A percentile compares a stretch with the other conserved stretches of the same genome.
Evolutionary conservation across 192 early-diverging fungal genomes (phyloP).

Genomic region (Rhizoclosmatium globosum): DNA sequence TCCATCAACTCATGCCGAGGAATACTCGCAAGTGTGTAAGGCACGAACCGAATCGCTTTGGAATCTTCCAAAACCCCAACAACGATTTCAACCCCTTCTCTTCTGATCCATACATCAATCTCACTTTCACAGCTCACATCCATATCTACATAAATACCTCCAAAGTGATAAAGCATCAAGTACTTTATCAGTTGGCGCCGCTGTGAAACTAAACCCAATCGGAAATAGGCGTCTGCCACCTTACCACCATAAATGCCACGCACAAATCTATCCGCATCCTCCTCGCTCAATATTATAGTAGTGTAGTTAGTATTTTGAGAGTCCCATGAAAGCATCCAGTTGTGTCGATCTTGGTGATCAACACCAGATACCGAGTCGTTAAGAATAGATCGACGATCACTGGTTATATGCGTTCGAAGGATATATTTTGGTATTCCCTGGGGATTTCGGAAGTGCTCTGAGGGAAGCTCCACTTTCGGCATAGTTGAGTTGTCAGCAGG

Average conservation of each 20-base stretch:
- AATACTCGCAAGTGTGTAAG: too few relatives aligned
- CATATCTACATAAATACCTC: constrained; percentile 17
- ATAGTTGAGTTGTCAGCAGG: too few relatives aligned
- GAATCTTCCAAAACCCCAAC: background rate
- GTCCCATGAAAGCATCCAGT: background rate
- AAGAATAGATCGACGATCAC: background rate
- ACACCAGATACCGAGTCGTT: background rate
- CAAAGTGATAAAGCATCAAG: constrained; percentile 21
- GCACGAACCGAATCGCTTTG: too few relatives aligned
- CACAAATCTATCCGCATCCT: constrained; percentile 7
- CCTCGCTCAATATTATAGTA: background rate
- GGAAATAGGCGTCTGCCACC: background rate
- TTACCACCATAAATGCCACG: background rate
- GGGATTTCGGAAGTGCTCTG: too few relatives aligned
- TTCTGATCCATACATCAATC: background rate
- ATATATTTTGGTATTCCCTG: too few relatives aligned
- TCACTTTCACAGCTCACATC: background rate
- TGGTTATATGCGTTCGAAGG: too few relatives aligned
- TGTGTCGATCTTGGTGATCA: background rate
- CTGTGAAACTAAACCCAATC: constrained; percentile 9
- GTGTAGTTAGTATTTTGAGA: background rate
- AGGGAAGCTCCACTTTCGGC: too few relatives aligned
- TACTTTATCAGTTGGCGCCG: constrained; percentile 12
- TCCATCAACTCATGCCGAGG: too few relatives aligned
- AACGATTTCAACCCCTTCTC: background rate